Evolutionary conservation across 192 early-diverging fungal species (phyloP), one percentile per base, ranked within the genome.

Genomic region (Spizellomyces punctatus): DNA sequence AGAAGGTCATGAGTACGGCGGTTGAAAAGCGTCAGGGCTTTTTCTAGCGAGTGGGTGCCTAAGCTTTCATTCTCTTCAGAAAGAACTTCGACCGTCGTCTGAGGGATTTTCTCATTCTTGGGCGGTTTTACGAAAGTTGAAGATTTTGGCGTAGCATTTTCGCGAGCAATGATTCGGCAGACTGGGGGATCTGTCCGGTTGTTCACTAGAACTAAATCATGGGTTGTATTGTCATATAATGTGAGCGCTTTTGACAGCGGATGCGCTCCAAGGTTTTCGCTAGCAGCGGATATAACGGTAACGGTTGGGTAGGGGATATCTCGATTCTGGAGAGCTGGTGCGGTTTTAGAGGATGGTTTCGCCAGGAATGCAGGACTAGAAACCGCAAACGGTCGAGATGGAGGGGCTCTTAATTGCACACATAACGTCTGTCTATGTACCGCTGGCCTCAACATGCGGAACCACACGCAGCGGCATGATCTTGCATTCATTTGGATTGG

Each of bases 181-280:
- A 74, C 55, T 17, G 72, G 72, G 17, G 72, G 72, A 41, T 66
- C 48, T 0, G 46, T 55, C 12, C 27, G 65, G 5, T 63, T 27
- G 19, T 58, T 49, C 1, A 74, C 72, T 1, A 67, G 16, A 17
- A 43, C 19, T 9, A 74, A 50, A 19, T 74, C 65, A 58, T 44
- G n/a, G 1, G 27, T 67, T 21, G 54, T 14, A 16, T 42, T n/a
- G 36, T 74, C 72, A 27, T 58, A 60, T 17, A 41, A 22, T 4
- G 56, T 46, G n/a, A 58, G 55, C 46, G 72, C 72, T 9, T 66
- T 17, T n/a, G 6, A 6, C 12, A 61, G 45, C 17, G 64, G 14
- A 19, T 58, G 21, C 21, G 64, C 14, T 22, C 72, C 72, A 48
- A 74, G 63, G 10, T 67, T 67, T 48, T 57, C 56, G 21, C 64